Evolutionary conservation across 1,284 basidiomycete genomes (phyloP).

Genomic region (Vanrija sp.): DNA sequence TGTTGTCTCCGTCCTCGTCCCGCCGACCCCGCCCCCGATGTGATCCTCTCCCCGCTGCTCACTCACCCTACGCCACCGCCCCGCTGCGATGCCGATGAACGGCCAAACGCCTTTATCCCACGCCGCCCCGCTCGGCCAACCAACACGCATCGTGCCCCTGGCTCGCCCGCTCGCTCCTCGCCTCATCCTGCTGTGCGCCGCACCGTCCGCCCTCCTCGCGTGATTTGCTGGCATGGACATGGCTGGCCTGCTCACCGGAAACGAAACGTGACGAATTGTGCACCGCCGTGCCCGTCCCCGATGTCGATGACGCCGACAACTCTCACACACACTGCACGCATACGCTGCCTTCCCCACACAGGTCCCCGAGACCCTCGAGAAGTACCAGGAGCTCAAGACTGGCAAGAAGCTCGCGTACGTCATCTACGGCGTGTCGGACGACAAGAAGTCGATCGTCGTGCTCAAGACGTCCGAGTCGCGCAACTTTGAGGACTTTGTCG

Average conservation of each 20-base stretch:
- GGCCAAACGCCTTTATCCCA: background rate
- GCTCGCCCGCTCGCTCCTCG: background rate
- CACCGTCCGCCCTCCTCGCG: too few relatives aligned
- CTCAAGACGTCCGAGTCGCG: slow-evolving; percentile 56
- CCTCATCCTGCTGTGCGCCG: background rate
- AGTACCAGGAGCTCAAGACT: slow-evolving; percentile 75
- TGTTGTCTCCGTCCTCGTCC: background rate
- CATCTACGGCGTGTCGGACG: slow-evolving; percentile 67
- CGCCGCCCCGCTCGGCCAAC: too few relatives aligned
- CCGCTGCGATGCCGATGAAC: too few relatives aligned
- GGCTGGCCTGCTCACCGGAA: too few relatives aligned
- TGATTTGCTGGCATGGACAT: background rate
- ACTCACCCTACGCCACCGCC: too few relatives aligned
- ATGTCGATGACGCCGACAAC: background rate
- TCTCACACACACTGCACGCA: too few relatives aligned
- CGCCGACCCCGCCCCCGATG: background rate
- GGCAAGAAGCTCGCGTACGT: slow-evolving; percentile 83
- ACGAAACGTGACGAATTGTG: background rate
- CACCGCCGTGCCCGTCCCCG: background rate
- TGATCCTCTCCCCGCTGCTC: background rate
- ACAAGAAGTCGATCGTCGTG: slow-evolving; percentile 71
- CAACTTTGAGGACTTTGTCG: slow-evolving; percentile 74
- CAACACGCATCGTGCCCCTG: background rate
- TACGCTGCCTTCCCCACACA: slow-evolving; percentile 9
- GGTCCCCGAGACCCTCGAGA: slow-evolving; percentile 57